Base-by-base conservation (phyloP, 2,329 filamentous ascomycete species). In the Hymenoscyphus scutula region DNA sequence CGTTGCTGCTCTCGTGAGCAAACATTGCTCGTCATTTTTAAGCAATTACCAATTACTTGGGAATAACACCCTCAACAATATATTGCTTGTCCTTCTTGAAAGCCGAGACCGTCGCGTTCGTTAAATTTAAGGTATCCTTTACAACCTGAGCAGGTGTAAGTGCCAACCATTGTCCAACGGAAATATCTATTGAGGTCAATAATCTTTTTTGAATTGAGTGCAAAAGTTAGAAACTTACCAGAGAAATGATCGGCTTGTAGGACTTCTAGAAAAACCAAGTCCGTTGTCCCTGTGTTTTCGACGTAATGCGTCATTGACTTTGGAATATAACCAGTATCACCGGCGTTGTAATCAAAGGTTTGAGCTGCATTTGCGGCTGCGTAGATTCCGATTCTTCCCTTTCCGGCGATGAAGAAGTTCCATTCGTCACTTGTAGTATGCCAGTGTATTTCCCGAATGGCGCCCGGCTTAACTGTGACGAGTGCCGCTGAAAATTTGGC, bases 301-400 rank as follows among this genome's bases (percentile, higher is more conserved):
- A 94, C 89, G 72, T 91, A 93, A 72, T 93, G 89, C 2, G 88
- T 90, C 81, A 90, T 91, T 72, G 90, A 91, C 71, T 81, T 81
- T 0, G 90, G 90, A 5, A 93, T 89, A 65, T 92, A 89, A 15
- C 88, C 90, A 0, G 92, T 88, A 69, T 93, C 90, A 1, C 90
- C 90, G 1, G 88, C 82, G 5, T 82, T 77, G 74, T 90, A 93
- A 77, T 93, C 86, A 71, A 93, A 93, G 0, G 90, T 93, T 27
- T 89, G 81, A 0, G 89, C 89, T 25, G 79, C 84, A 30, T 86
- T 84, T 68, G 89, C 84, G 1, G 89, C 82, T 0, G 84, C 88
- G 71, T 92, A 93, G 67, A 93, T 83, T 15, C 89, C 92, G 15
- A 92, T 84, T 34, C 90, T 83, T 0, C 88, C 90, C 48, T 85